phyloP scores from a whole-genome alignment of 1,139 yeast genomes.

The Wickerhamomyces sp. region DNA sequence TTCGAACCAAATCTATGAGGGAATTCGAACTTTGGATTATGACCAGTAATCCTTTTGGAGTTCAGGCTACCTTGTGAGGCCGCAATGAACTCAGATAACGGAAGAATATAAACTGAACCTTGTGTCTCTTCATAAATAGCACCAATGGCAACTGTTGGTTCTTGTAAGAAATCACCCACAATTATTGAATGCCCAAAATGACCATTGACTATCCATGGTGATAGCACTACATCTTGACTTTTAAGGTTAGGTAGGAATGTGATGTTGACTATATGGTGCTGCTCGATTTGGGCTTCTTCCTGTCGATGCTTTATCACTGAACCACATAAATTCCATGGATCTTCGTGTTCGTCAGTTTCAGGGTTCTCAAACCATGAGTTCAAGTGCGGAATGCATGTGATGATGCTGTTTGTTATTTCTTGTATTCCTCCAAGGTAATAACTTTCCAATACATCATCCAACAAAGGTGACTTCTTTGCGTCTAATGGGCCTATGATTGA shows the following conservation, averaged over 20 bases:
- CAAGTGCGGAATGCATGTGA: conserved; percentile 33
- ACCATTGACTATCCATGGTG: conserved; percentile 29
- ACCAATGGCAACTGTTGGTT: conserved; percentile 40
- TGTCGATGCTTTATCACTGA: conserved; percentile 12
- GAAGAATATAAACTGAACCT: conserved; percentile 40
- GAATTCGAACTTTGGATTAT: conserved; percentile 3
- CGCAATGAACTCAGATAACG: conserved; percentile 20
- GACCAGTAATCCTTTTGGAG: background rate
- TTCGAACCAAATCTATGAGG: conserved; percentile 30
- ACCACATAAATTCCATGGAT: conserved; percentile 41
- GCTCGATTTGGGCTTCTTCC: no score
- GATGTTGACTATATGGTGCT: background rate
- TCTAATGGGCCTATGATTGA: conserved; percentile 27
- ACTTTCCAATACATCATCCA: conserved; percentile 35
- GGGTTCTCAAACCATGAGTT: conserved; percentile 36
- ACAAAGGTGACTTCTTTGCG: conserved; percentile 37
- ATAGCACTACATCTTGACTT: conserved; percentile 14
- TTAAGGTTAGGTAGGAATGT: background rate
- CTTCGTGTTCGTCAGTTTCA: conserved; percentile 14
- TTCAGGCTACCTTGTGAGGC: background rate
- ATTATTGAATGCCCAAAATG: conserved; percentile 40
- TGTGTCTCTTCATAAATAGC: conserved; percentile 38
- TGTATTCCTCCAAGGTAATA: conserved; percentile 48
- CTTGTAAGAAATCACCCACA: conserved; percentile 34
- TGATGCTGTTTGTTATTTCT: conserved; percentile 37